Percentiles rank a stretch among this genome's conserved stretches.
phyloP scores from a whole-genome alignment of 1,284 basidiomycete species.

The Heterobasidion parviporum region DNA sequence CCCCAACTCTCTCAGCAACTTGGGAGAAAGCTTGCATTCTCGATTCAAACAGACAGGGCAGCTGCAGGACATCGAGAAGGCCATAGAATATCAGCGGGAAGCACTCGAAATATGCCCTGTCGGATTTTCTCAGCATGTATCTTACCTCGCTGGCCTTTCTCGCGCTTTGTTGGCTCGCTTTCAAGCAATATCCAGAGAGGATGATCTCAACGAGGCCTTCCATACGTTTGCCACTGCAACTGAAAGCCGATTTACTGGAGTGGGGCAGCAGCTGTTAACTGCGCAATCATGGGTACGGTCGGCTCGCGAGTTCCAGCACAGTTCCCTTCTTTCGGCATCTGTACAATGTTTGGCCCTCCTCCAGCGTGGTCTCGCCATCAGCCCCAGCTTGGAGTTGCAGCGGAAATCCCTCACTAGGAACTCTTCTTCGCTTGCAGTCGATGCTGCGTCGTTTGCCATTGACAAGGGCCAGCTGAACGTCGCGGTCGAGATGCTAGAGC shows the following conservation, averaged over 20 bases:
- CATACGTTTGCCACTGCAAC: background rate
- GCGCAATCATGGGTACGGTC: background rate
- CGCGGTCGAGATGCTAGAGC: constrained; percentile 26
- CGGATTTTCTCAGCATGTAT: background rate
- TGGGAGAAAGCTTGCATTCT: constrained; percentile 18
- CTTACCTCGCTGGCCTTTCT: background rate
- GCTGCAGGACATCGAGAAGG: constrained; percentile 21
- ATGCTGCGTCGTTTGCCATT: constrained; percentile 27
- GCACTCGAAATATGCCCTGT: background rate
- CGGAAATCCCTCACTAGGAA: background rate
- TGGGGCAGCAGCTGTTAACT: background rate
- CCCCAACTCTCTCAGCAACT: constrained; percentile 15
- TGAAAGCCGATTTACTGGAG: background rate
- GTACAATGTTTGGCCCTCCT: background rate
- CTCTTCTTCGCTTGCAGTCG: constrained; percentile 7
- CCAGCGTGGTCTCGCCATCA: background rate
- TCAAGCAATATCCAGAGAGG: no score
- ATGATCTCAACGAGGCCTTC: background rate
- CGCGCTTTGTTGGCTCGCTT: no score
- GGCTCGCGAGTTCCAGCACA: background rate
- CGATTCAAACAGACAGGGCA: constrained; percentile 18
- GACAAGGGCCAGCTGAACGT: constrained; percentile 20
- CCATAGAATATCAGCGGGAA: background rate
- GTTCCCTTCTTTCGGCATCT: background rate
- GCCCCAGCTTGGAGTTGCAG: background rate